Base-by-base conservation (phyloP, 257 asterid species). In the Nicotiana noctiflora region DNA sequence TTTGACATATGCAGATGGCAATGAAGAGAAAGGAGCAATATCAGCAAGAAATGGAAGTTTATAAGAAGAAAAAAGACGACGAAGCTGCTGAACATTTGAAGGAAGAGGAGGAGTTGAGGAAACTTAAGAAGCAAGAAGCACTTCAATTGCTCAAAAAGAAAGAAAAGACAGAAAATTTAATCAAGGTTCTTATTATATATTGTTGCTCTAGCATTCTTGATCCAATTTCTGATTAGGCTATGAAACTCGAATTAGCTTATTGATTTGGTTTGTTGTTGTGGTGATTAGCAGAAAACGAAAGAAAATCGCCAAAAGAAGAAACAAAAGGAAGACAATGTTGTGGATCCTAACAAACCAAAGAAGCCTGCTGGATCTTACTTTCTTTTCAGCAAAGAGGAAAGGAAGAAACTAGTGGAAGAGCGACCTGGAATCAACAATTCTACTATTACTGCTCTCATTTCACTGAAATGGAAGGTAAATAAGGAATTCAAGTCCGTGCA, bases 101-200 rank as follows among this genome's bases (percentile, higher is more conserved):
- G 87, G 97, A 90, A 81, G 99, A 82, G 76, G 97, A 89, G 21
- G 97, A 93, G 83, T 53, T 83, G 44, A 85, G 86, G 91, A 93
- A 95, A 83, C 89, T 95, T 51, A 95, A 91, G 80, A 93, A 92
- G 86, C 97, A 90, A 27, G 98, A 92, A 89, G 99, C 99, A 14
- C 79, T 95, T 90, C 98, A 92, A 61, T 80, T 95, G 93, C 97
- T 95, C 5, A 95, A 91, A 79, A 95, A 93, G 94, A 92, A 95
- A 49, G 97, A 93, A 83, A 95, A 91, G 83, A 85, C 93, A 0
- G 93, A 93, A 18, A 93, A 88, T 81, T 51, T 95, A 59, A 91
- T 95, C 25, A 93, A 95, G 98, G 97, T 90, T 78, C 40, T 11
- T 19, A 21, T 72, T 59, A 46, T 40, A 40, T 8, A 40, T 8